Base-by-base conservation (phyloP, 352 stramenopile species). In the Pythium plurisporium region DNA sequence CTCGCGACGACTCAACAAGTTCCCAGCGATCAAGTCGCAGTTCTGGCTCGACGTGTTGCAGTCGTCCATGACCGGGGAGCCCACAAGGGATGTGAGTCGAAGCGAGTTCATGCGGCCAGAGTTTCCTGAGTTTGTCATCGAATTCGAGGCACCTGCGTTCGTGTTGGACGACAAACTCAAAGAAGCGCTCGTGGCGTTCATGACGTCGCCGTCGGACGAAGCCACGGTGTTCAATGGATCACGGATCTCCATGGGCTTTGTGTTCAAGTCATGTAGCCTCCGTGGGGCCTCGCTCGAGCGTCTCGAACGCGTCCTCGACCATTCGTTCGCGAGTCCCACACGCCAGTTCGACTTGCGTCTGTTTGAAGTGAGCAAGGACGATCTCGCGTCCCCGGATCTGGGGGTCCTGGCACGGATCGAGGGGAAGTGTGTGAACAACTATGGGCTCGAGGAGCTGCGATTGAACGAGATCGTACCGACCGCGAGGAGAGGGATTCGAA, bases 371-470 rank as follows among this genome's bases (percentile, higher is more conserved):
- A 56, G 40, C 9, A 11, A 41, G 3, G 44, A 64, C 15, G 1
- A 4, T 14, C 34, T 68, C 38, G 36, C 23, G 5, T 1, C n/a
- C 12, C 29, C 15, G 12, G 54, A 68, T 5, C 37, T 68, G 3
- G 22, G 29, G 9, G 55, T 64, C 14, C 4, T 61, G 5, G 43
- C 61, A 12, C 34, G 61, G 22, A 59, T 68, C 8, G 26, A 47
- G 11, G 38, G 27, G 33, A 50, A 59, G 14, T 31, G 46, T 27
- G 40, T 59, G 37, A 14, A 31, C 20, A 4, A 34, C 7, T 50
- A 50, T 29, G 38, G 43, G 15, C 15, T 59, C n/a, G 29, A 50
- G 22, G 26, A 59, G 19, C 6, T 59, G 12, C 31, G 15, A 5
- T 19, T 59, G 1, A 29, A 59, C 51, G 12, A 25, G 4, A 12